These are phyloP conservation scores for Capsicum pubescens DNA, from an alignment of 257 asterid genomes.

Conservation along the genomic window DNA sequence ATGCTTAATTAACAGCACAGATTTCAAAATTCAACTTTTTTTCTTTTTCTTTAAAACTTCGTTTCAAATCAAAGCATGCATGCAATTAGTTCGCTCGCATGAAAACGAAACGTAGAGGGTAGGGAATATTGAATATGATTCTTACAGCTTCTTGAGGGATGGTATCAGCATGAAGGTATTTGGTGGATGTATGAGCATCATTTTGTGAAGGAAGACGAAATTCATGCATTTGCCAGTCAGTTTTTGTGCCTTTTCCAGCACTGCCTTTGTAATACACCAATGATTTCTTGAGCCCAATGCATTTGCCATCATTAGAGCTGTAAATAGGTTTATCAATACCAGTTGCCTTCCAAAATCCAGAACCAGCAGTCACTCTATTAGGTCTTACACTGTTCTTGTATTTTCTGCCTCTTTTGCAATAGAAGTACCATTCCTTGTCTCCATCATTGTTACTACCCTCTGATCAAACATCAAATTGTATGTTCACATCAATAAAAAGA, in stretches of 20 bases:
- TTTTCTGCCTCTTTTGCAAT: conserved; percentile 35
- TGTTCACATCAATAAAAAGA: too few species aligned
- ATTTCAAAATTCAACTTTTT: too few species aligned
- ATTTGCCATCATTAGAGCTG: not conserved
- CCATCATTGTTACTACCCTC: conserved; percentile 18
- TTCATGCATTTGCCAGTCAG: conserved; percentile 17
- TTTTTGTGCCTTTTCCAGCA: conserved; percentile 24
- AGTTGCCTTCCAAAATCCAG: conserved; percentile 16
- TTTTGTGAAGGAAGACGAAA: conserved; percentile 9
- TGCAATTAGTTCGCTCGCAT: not conserved
- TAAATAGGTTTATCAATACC: conserved; percentile 23
- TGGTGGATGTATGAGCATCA: not conserved
- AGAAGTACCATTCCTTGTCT: conserved; percentile 35
- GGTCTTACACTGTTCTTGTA: conserved; percentile 32
- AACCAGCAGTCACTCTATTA: conserved; percentile 13
- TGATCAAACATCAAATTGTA: not conserved
- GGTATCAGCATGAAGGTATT: not conserved
- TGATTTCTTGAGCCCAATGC: conserved; percentile 18
- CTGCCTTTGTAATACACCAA: not conserved
- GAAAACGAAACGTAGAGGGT: too few species aligned
- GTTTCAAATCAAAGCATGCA: not conserved
- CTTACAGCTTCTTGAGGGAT: not conserved
- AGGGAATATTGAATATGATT: not conserved
- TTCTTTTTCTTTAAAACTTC: not conserved
- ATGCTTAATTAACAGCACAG: too few species aligned